Evolutionary conservation across 2,329 filamentous ascomycete genomes (phyloP).

Genomic region (Pseudophaeomoniella oleicola): DNA sequence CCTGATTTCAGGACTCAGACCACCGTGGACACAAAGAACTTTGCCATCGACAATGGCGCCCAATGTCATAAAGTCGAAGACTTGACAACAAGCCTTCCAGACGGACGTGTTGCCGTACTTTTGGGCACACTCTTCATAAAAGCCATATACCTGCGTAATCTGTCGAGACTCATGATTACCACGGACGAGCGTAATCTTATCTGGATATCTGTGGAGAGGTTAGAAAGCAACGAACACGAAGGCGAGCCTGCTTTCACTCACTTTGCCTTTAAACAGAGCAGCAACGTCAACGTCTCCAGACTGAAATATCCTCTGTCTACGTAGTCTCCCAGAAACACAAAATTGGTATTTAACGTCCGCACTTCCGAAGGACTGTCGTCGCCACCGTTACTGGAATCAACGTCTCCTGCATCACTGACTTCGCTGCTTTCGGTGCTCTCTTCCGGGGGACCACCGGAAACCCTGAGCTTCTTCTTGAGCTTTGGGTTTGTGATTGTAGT

Average conservation of each 20-base stretch:
- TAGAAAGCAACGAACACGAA: conserved; percentile 4
- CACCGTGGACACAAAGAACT: conserved; percentile 59
- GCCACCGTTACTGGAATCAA: conserved; percentile 29
- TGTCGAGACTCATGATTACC: conserved; percentile 66
- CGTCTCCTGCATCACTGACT: conserved; percentile 28
- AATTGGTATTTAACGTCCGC: conserved; percentile 48
- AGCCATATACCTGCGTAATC: conserved; percentile 66
- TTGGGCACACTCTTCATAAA: conserved; percentile 63
- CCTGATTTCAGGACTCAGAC: conserved; percentile 57
- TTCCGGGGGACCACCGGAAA: conserved; percentile 10
- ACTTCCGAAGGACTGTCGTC: conserved; percentile 24
- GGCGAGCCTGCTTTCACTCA: conserved; percentile 20
- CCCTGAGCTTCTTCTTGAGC: conserved; percentile 70
- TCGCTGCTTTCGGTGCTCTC: conserved; percentile 13
- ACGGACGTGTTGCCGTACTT: conserved; percentile 67
- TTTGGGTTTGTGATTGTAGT: conserved; percentile 79
- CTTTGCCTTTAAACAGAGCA: conserved; percentile 32
- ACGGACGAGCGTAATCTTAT: conserved; percentile 57
- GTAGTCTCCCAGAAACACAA: conserved; percentile 59
- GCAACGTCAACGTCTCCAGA: conserved; percentile 56
- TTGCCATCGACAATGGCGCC: conserved; percentile 61
- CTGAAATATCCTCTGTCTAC: conserved; percentile 64
- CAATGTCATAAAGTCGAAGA: conserved; percentile 63
- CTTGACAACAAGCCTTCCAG: conserved; percentile 66
- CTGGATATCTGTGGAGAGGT: conserved; percentile 42